phyloP scores from a whole-genome alignment of 129 eudicot species.

The Scalesia atractyloides region DNA sequence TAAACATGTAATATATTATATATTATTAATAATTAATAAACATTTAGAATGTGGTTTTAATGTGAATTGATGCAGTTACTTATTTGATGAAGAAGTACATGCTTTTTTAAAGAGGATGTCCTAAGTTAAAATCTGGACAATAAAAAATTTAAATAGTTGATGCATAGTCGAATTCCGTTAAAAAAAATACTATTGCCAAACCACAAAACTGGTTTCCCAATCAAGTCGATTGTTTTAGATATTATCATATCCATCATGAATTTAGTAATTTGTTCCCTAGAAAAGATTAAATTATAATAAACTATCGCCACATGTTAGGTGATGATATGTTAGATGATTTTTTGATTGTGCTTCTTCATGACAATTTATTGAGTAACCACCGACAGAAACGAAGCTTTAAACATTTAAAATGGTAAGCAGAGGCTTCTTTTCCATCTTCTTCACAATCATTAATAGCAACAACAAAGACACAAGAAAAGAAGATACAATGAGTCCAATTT shows the following conservation, averaged over 20 bases:
- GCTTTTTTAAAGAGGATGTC: too few relatives aligned
- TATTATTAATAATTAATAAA: too few relatives aligned
- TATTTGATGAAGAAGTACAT: too few relatives aligned
- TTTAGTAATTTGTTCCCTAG: not conserved
- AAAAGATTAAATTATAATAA: not conserved
- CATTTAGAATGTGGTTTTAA: too few relatives aligned
- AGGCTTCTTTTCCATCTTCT: constrained; percentile 24
- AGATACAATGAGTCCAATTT: constrained; percentile 21
- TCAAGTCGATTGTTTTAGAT: too few relatives aligned
- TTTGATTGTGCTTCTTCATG: not conserved
- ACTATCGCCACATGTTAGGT: not conserved
- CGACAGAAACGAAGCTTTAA: constrained; percentile 28
- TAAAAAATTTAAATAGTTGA: too few relatives aligned
- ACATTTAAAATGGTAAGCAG: constrained; percentile 1
- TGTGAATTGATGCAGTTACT: too few relatives aligned
- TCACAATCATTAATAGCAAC: constrained; percentile 27
- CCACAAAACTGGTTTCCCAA: too few relatives aligned
- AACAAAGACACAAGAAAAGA: constrained; percentile 25
- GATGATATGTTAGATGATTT: not conserved
- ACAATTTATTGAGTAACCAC: constrained; percentile 4
- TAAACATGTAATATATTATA: too few relatives aligned
- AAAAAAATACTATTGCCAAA: too few relatives aligned
- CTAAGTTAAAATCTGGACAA: too few relatives aligned
- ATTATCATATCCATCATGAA: not conserved
- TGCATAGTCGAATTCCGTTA: too few relatives aligned